Evolutionary conservation across 2,329 filamentous ascomycete genomes (phyloP).

Genomic region (Arthrobotrys entomopaga): DNA sequence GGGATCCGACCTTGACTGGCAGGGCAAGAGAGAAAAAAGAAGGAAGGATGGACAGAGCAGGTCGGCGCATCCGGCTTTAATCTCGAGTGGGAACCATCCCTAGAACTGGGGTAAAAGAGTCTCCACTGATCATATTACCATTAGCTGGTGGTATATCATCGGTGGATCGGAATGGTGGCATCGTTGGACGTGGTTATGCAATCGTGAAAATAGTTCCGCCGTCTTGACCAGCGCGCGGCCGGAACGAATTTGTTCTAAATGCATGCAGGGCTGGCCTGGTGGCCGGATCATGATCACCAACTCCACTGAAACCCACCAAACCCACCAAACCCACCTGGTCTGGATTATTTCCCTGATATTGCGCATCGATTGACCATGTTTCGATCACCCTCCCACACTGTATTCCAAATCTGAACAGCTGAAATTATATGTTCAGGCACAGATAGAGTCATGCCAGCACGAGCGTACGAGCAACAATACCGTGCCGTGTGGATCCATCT

Average conservation of each 20-base stretch:
- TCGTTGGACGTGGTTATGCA: constrained; percentile 49
- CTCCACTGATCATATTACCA: constrained; percentile 52
- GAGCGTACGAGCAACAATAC: neutral
- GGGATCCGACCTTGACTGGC: constrained; percentile 52
- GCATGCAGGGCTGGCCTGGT: too few species aligned
- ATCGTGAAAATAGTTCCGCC: constrained; percentile 55
- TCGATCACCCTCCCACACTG: neutral
- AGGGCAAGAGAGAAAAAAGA: constrained; percentile 42
- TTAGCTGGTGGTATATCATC: constrained; percentile 45
- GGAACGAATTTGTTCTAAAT: constrained; percentile 3
- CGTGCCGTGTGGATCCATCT: neutral
- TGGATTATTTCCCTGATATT: constrained; percentile 19
- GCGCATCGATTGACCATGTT: constrained; percentile 1
- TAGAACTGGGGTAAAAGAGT: constrained; percentile 51
- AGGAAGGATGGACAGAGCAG: constrained; percentile 43
- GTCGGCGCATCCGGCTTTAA: constrained; percentile 55
- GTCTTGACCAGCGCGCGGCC: constrained; percentile 35
- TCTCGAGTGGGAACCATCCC: constrained; percentile 53
- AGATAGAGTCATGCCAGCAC: constrained; percentile 33
- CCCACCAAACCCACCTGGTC: neutral
- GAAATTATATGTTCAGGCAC: constrained; percentile 33
- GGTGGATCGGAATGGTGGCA: constrained; percentile 54
- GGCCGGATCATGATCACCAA: too few species aligned
- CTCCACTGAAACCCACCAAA: neutral
- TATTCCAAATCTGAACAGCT: constrained; percentile 11